Evolutionary conservation across 768 basidiomycete species (phyloP), one percentile per base, ranked within the genome.

Genomic region (Leccinum aurantiacum): DNA sequence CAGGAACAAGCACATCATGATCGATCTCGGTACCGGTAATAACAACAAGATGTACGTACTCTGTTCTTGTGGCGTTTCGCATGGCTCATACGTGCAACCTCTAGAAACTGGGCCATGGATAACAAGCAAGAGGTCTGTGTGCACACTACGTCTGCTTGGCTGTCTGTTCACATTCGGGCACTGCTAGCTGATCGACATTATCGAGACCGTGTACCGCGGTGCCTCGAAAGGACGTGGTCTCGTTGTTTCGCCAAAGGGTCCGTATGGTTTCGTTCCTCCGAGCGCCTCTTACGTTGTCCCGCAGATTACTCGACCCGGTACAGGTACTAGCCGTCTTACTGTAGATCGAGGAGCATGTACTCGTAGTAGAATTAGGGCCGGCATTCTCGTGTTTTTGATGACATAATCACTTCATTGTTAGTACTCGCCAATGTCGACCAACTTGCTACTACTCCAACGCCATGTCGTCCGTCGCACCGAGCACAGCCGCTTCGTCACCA

Each of bases 1-100:
- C 67, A 96, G 95, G 47, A 96, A 96, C 75, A 97, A 98, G 73
- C 97, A 98, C 72, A 98, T 98, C 77, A 98, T 98, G 96, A 98
- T 99, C 70, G 97, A 98, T 84, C 78, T 98, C 65, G 95, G 95
- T n/a, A 98, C 95, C 53, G 95, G 95, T 80, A 97, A 98, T 76
- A 98, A 98, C 77, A 98, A 98, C 78, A 98, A 98, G 80, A 97
- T 97, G 95, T 95, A 59, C 64, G 93, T 80, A 4, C 17, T 11
- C 19, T 4, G 3, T 47, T 7, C 3, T 24, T 13, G 24, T 25
- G 2, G 2, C 24, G 2, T 15, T 37, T 54, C 17, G 47, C 47
- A 6, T 50, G 17, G 9, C 19, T 29, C 1, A 22, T 35, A 41
- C 8, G 22, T 24, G 17, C 15, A 2, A 47, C 27, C n/a, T 50